These are phyloP conservation scores for Sphagnurus paluster DNA, from an alignment of 1,284 basidiomycete species.

Conservation along the genomic window DNA sequence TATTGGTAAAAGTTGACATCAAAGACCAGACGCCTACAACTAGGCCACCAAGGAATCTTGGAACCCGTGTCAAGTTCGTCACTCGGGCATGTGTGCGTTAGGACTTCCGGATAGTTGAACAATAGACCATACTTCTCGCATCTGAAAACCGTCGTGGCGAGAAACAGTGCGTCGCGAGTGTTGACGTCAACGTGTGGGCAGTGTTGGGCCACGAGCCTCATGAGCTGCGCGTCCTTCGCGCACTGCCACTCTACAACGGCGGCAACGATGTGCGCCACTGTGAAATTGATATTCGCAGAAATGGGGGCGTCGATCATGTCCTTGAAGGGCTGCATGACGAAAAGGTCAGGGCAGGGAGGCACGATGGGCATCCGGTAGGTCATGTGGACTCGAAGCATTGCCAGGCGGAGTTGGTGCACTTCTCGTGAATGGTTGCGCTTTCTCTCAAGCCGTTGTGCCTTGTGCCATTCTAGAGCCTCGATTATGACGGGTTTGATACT, in stretches of 20 bases:
- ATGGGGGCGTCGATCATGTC: neutral
- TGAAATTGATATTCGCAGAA: neutral
- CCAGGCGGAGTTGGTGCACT: neutral
- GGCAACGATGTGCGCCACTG: neutral
- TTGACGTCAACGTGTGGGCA: neutral
- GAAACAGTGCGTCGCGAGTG: neutral
- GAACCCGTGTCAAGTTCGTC: neutral
- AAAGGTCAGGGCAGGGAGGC: neutral
- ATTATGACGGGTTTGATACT: conserved; percentile 8
- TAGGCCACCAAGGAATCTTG: conserved; percentile 3
- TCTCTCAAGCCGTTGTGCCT: neutral
- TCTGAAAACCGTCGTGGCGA: conserved; percentile 7
- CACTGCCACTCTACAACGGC: neutral
- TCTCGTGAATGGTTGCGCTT: neutral
- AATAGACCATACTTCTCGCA: neutral
- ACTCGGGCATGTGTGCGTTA: conserved; percentile 1
- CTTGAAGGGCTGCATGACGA: neutral
- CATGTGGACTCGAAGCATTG: neutral
- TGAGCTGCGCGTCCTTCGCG: neutral
- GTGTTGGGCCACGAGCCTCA: neutral
- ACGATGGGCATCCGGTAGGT: neutral
- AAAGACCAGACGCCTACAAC: neutral
- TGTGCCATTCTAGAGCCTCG: neutral
- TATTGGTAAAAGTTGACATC: neutral
- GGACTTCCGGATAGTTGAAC: conserved; percentile 7